Conservation (phyloP, 768 basidiomycete genomes). For the Termitomyces sp. region DNA sequence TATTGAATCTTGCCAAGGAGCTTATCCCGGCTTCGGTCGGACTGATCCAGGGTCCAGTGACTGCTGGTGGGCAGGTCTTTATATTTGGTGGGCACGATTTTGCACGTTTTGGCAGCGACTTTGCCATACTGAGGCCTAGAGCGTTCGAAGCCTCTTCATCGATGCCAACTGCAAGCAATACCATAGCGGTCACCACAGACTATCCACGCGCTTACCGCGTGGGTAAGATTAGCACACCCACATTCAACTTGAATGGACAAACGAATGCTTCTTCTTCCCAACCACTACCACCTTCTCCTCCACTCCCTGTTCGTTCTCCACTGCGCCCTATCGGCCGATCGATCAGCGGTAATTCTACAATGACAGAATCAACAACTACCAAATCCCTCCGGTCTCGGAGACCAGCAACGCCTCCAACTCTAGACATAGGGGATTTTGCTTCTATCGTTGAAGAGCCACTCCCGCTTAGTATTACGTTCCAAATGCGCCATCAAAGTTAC, state of each 20-base stretch:
- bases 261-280: slow-evolving; percentile 22
- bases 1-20: background rate
- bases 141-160: slow-evolving; percentile 8
- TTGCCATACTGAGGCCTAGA: slow-evolving; percentile 1
- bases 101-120: slow-evolving; percentile 4
- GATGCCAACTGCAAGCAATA: slow-evolving; percentile 11
- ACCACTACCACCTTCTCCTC: slow-evolving; percentile 20
- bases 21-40: background rate
- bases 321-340: slow-evolving; percentile 27
- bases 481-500: slow-evolving; percentile 22
- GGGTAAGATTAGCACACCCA: slow-evolving; percentile 29
- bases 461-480: slow-evolving; percentile 10
- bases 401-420: slow-evolving; percentile 18
- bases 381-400: slow-evolving; percentile 11
- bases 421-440: slow-evolving; percentile 21
- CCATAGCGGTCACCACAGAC: slow-evolving; percentile 1
- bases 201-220: slow-evolving; percentile 42
- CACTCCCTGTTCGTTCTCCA: slow-evolving; percentile 30
- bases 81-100: slow-evolving; percentile 1
- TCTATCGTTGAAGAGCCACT: slow-evolving; percentile 17
- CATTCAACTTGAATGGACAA: slow-evolving; percentile 20
- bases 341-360: slow-evolving; percentile 14
- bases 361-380: slow-evolving; percentile 1
- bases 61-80: background rate
- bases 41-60: slow-evolving; percentile 7